Evolutionary conservation across 805 yeast species (phyloP), one percentile per base, ranked within the genome.

Genomic region (Nadsonia fulvescens): DNA sequence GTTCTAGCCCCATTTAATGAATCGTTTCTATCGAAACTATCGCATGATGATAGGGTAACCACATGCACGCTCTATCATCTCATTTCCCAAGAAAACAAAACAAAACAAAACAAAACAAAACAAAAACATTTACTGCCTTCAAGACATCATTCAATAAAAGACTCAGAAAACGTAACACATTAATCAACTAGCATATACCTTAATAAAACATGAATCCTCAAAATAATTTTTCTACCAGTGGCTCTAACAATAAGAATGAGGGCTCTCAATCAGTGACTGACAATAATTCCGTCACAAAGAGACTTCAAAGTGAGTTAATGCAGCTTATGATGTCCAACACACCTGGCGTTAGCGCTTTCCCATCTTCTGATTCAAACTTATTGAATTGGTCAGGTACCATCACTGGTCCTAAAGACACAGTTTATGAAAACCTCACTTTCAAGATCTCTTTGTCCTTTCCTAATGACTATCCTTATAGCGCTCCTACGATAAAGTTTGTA

Each of bases 301-400:
- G 69, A 17, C 49, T 63, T 14, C 69, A 61, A 33, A 58, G 50
- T 32, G 70, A 65, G 43, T 47, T 66, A 25, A 56, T 59, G 49
- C 69, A 62, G 39, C 44, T 64, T 17, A 61, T 64, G 61, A 58
- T 59, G 58, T 47, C 59, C 12, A 44, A 51, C 24, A 49, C 63
- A 3, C 61, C 66, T 2, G 70, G 71, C 3, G 47, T 66, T 15
- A 52, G 62, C 17, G 70, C 71, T 3, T 66, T 66, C 36, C 72
- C 72, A 2, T 58, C 49, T 23, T 48, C 60, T 11, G 71, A 66
- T 36, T 44, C 63, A 6, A 56, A 70, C 37, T 46, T 70, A 28
- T 54, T 63, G 23, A 47, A 49, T 25, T 68, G 76, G 76, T 58
- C 60, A 2, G 75, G 70, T 15, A 55, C 66, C 14, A 56, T 69